Conservation (phyloP, 2,329 filamentous ascomycete species). For the Magnaporthales sp. region DNA sequence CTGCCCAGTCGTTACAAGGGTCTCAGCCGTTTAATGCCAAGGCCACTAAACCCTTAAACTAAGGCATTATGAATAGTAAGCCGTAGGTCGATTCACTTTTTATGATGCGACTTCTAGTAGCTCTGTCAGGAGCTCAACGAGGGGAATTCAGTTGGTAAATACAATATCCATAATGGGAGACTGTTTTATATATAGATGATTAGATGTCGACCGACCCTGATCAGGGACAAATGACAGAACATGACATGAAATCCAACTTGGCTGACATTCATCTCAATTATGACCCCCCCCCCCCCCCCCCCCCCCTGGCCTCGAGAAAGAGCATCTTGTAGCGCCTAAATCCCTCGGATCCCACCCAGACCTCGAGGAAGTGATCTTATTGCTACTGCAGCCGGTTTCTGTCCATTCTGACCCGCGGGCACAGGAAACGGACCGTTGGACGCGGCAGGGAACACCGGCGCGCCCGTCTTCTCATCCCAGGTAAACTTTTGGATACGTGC, state of each 20-base stretch:
- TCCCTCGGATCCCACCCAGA: neutral
- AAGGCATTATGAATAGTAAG: neutral
- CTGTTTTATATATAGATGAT: neutral
- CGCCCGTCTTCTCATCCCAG: constrained; percentile 23
- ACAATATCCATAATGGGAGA: neutral
- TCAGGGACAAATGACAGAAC: neutral
- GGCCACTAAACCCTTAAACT: neutral
- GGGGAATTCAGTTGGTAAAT: neutral
- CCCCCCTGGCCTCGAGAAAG: neutral
- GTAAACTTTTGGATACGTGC: constrained; percentile 22
- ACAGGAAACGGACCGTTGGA: constrained; percentile 24
- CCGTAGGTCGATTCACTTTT: neutral
- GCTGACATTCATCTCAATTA: neutral
- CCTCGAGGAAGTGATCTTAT: constrained; percentile 6
- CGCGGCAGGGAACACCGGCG: constrained; percentile 22
- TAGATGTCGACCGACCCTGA: neutral
- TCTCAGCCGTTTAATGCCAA: neutral
- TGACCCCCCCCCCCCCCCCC: neutral
- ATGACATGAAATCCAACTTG: neutral
- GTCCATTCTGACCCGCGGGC: constrained; percentile 20
- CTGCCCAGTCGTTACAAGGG: neutral
- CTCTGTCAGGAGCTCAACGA: neutral
- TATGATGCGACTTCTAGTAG: neutral
- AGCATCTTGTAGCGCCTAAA: neutral
- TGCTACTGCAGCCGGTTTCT: constrained; percentile 3